Conservation (phyloP, 805 yeast genomes). For the Ogataea henricii region DNA sequence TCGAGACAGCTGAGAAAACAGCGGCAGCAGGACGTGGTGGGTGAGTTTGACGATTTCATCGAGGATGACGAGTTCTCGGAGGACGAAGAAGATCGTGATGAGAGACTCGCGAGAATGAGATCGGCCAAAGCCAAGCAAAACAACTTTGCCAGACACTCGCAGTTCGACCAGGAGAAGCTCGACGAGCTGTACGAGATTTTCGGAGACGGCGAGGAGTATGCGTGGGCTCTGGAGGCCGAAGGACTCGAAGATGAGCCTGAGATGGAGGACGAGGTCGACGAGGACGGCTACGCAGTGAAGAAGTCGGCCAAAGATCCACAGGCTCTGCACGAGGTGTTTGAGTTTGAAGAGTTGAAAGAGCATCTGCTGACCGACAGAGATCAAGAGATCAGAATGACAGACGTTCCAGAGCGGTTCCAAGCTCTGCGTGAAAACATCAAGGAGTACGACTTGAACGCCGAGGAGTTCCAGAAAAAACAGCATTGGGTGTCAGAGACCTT, state of each 20-base stretch:
- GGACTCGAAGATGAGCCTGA: constrained; percentile 51
- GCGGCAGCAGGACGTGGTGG: constrained; percentile 43
- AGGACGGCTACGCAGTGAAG: constrained; percentile 33
- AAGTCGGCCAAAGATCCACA: constrained; percentile 42
- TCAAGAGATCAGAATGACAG: constrained; percentile 80
- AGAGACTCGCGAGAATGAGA: constrained; percentile 39
- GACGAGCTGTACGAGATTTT: constrained; percentile 93
- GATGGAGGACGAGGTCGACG: constrained; percentile 40
- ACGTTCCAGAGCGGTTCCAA: constrained; percentile 92
- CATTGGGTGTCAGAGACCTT: constrained; percentile 77
- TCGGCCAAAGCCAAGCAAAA: constrained; percentile 35
- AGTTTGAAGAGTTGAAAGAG: constrained; percentile 88
- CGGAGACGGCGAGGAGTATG: constrained; percentile 96
- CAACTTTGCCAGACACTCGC: constrained; percentile 36
- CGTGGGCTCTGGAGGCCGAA: constrained; percentile 96
- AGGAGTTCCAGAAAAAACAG: constrained; percentile 71
- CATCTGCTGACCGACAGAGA: constrained; percentile 91
- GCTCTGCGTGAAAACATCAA: constrained; percentile 66
- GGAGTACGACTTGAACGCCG: constrained; percentile 66
- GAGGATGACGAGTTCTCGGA: constrained; percentile 96
- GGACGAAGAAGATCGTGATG: constrained; percentile 70
- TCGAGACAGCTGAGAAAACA: constrained; percentile 29
- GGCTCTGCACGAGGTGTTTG: constrained; percentile 86
- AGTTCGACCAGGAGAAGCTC: constrained; percentile 84
- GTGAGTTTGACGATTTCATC: constrained; percentile 94